Evolutionary conservation across 2,329 filamentous ascomycete genomes (phyloP).

Genomic region (Rutstroemia sydowiana): DNA sequence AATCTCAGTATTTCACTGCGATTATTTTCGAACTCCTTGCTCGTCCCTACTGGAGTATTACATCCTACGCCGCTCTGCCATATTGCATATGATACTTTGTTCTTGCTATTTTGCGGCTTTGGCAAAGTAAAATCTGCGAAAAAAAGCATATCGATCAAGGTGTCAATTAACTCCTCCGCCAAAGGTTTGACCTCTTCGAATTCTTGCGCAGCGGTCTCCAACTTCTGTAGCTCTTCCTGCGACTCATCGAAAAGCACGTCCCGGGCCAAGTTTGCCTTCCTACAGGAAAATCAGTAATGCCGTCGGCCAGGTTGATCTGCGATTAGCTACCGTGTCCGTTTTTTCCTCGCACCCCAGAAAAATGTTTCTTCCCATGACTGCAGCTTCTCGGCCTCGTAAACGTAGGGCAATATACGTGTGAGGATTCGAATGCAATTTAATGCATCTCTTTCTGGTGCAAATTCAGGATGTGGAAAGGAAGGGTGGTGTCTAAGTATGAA

Average conservation of each 20-base stretch:
- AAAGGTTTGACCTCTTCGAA: slow-evolving; percentile 80
- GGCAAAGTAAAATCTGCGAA: slow-evolving; percentile 85
- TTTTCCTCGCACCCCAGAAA: slow-evolving; percentile 77
- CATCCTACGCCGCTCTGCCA: slow-evolving; percentile 98
- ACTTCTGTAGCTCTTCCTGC: slow-evolving; percentile 44
- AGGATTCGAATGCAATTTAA: slow-evolving; percentile 91
- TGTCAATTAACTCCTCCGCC: slow-evolving; percentile 88
- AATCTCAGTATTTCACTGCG: slow-evolving; percentile 83
- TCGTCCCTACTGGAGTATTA: slow-evolving; percentile 80
- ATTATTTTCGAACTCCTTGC: slow-evolving; percentile 88
- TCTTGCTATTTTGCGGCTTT: slow-evolving; percentile 58
- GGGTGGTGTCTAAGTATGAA: slow-evolving; percentile 79
- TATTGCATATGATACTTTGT: slow-evolving; percentile 85
- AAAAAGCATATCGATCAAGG: slow-evolving; percentile 82
- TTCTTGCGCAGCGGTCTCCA: slow-evolving; percentile 47
- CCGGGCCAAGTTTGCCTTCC: slow-evolving; percentile 55
- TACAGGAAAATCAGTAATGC: slow-evolving; percentile 26
- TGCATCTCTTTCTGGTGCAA: slow-evolving; percentile 78
- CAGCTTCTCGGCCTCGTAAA: slow-evolving; percentile 84
- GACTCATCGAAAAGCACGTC: slow-evolving; percentile 83
- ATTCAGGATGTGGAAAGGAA: slow-evolving; percentile 79
- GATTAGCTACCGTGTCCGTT: slow-evolving; percentile 44
- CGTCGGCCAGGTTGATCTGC: background rate
- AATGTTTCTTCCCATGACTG: slow-evolving; percentile 84
- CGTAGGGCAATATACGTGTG: slow-evolving; percentile 79